phyloP scores from a whole-genome alignment of 2,329 filamentous ascomycete species.

The Monosporascus sp. region DNA sequence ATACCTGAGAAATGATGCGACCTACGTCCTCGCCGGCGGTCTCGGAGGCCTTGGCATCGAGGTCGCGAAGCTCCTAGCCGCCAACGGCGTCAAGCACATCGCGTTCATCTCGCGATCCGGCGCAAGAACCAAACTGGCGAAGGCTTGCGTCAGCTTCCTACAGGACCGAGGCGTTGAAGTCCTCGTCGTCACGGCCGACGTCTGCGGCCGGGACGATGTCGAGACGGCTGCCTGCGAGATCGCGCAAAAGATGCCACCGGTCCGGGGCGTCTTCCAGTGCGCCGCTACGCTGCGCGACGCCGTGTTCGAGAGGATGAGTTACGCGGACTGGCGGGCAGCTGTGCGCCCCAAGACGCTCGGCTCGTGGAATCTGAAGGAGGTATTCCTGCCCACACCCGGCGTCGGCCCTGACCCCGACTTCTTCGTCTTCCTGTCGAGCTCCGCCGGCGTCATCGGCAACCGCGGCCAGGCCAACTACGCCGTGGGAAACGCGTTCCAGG shows the following conservation, averaged over 20 bases:
- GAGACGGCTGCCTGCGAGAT: slow-evolving; percentile 14
- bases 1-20: slow-evolving; percentile 23
- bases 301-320: slow-evolving; percentile 15
- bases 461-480: slow-evolving; percentile 55
- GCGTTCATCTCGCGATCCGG: slow-evolving; percentile 49
- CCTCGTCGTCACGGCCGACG: slow-evolving; percentile 33
- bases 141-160: slow-evolving; percentile 26
- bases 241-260: slow-evolving; percentile 28
- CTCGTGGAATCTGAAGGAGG: slow-evolving; percentile 41
- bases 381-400: slow-evolving; percentile 16
- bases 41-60: slow-evolving; percentile 51
- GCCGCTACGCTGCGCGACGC: slow-evolving; percentile 28
- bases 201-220: slow-evolving; percentile 32
- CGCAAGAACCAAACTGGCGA: slow-evolving; percentile 16
- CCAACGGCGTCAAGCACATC: slow-evolving; percentile 44
- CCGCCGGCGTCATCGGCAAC: slow-evolving; percentile 51
- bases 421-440: slow-evolving; percentile 50
- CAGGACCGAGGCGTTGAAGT: slow-evolving; percentile 26
- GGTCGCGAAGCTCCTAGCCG: slow-evolving; percentile 45
- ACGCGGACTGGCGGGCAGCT: slow-evolving; percentile 34
- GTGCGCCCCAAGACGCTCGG: slow-evolving; percentile 45
- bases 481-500: slow-evolving; percentile 47
- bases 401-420: slow-evolving; percentile 24
- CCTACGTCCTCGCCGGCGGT: slow-evolving; percentile 53
- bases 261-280: slow-evolving; percentile 32